phyloP scores from a whole-genome alignment of 2,329 filamentous ascomycete species.

The Sclerotinia minor region DNA sequence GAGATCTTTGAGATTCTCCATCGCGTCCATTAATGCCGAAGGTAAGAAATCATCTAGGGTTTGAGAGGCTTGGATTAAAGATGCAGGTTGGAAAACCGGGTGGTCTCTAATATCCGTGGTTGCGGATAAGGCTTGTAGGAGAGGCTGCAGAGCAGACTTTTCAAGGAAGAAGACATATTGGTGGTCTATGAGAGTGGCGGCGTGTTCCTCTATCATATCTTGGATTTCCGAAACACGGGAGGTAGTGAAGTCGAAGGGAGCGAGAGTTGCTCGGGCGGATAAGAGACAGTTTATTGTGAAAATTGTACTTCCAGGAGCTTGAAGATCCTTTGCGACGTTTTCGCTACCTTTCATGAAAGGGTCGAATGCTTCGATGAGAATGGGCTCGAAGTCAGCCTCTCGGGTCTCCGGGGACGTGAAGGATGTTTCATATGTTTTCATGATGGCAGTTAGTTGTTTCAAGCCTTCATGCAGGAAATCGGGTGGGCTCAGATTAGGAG shows the following conservation, averaged over 20 bases:
- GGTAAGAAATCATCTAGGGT: conserved; percentile 87
- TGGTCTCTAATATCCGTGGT: conserved; percentile 48
- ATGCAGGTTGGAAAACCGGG: conserved; percentile 59
- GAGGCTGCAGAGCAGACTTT: conserved; percentile 68
- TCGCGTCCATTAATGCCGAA: conserved; percentile 88
- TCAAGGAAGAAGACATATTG: conserved; percentile 73
- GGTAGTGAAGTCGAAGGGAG: conserved; percentile 63
- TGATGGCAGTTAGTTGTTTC: conserved; percentile 72
- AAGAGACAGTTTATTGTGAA: conserved; percentile 73
- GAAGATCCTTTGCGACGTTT: conserved; percentile 63
- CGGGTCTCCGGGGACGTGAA: conserved; percentile 59
- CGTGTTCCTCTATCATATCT: conserved; percentile 55
- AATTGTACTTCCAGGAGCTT: conserved; percentile 61
- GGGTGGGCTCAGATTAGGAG: conserved; percentile 73
- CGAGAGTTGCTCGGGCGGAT: conserved; percentile 56
- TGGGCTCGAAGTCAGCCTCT: conserved; percentile 70
- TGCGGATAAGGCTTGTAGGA: conserved; percentile 57
- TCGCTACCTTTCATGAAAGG: conserved; percentile 79
- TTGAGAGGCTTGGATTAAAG: conserved; percentile 69
- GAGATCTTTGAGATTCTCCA: conserved; percentile 74
- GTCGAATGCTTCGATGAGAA: conserved; percentile 78
- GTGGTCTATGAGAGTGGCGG: conserved; percentile 59
- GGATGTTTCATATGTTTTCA: conserved; percentile 85
- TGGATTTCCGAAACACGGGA: conserved; percentile 57
- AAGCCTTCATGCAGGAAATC: conserved; percentile 80